These are phyloP conservation scores for Penicillium silybi DNA, from an alignment of 495 filamentous ascomycete genomes.

Conservation along the genomic window DNA sequence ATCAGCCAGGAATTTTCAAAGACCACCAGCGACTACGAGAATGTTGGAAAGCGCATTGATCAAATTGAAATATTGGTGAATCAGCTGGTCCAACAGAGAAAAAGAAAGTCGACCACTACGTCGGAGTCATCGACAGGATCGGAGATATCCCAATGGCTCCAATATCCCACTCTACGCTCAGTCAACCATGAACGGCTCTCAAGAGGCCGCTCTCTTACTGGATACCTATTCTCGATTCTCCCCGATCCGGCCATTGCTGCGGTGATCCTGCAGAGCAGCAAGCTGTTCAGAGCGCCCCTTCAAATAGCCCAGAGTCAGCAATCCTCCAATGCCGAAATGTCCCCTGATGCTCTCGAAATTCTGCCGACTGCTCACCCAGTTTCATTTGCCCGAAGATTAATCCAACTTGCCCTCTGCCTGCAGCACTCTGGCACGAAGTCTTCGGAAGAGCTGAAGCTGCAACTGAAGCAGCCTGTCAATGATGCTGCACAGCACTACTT, in stretches of 20 bases:
- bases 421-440: conserved; percentile 37
- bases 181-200: conserved; percentile 14
- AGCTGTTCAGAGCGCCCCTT: conserved; percentile 11
- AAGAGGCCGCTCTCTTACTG: conserved; percentile 7
- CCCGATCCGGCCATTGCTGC: conserved; percentile 6
- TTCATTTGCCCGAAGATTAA: conserved; percentile 40
- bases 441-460: conserved; percentile 18
- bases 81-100: conserved; percentile 13
- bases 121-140: neutral
- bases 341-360: conserved; percentile 5
- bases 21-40: neutral
- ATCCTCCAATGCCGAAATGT: neutral
- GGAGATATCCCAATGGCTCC: too few relatives aligned
- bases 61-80: conserved; percentile 20
- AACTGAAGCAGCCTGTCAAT: conserved; percentile 26
- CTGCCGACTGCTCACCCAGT: conserved; percentile 38
- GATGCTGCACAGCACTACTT: conserved; percentile 31
- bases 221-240: conserved; percentile 9
- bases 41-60: conserved; percentile 12
- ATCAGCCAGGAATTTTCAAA: conserved; percentile 23
- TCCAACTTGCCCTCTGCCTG: conserved; percentile 46
- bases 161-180: conserved; percentile 3
- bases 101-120: neutral
- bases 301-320: conserved; percentile 2
- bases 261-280: conserved; percentile 10